These are phyloP conservation scores for Oxalis stricta DNA, from an alignment of 441 rosid species.

Conservation along the genomic window DNA sequence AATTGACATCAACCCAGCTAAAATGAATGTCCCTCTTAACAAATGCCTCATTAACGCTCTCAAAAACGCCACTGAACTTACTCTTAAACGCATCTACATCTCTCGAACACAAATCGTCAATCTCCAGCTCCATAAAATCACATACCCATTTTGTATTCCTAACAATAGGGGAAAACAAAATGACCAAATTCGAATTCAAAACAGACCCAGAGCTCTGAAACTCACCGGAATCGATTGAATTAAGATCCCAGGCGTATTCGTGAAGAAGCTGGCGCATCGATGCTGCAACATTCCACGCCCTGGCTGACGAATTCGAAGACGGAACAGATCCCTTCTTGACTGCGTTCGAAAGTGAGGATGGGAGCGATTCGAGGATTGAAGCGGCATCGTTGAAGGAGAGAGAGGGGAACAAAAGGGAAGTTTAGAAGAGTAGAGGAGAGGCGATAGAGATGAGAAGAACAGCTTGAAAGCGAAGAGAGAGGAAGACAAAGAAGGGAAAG, in stretches of 20 bases:
- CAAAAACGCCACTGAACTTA: constrained; percentile 32
- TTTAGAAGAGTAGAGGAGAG: constrained; percentile 76
- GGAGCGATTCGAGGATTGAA: constrained; percentile 39
- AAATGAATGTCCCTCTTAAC: constrained; percentile 60
- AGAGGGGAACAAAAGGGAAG: constrained; percentile 38
- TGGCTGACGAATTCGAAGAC: constrained; percentile 9
- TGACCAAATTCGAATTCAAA: constrained; percentile 57
- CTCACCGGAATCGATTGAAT: constrained; percentile 24
- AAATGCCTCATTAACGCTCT: constrained; percentile 43
- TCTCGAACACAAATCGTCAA: constrained; percentile 21
- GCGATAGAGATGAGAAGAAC: constrained; percentile 82
- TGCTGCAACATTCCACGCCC: constrained; percentile 37
- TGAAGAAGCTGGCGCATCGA: constrained; percentile 65
- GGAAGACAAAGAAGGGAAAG: constrained; percentile 39
- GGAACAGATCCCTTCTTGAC: constrained; percentile 9
- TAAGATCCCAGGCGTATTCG: constrained; percentile 81
- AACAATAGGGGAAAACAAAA: constrained; percentile 47
- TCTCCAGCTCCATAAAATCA: constrained; percentile 35
- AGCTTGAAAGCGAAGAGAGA: constrained; percentile 69
- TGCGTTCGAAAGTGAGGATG: constrained; percentile 24
- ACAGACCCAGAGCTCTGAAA: constrained; percentile 6
- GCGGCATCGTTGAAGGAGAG: constrained; percentile 54
- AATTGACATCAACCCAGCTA: constrained; percentile 63
- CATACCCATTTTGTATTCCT: constrained; percentile 23
- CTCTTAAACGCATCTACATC: constrained; percentile 20